Percentiles rank a stretch among this genome's conserved stretches.
Conservation (phyloP, 1,284 basidiomycete genomes). For the Sanguinoderma infundibulare region DNA sequence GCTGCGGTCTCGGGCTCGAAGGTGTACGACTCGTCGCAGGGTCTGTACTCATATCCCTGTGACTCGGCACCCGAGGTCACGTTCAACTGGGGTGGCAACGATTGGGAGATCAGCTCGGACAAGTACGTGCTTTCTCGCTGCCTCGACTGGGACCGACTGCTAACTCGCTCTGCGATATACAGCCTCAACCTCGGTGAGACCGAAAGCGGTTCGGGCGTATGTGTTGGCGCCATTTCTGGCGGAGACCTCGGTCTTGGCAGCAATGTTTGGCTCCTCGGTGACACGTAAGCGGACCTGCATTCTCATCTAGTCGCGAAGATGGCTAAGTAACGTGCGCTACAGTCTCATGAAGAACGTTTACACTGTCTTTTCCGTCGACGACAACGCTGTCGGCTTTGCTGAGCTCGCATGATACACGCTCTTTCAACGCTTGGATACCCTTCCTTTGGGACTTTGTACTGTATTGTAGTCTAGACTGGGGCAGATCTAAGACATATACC, state of each 20-base stretch:
- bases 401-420: background rate
- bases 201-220: constrained; percentile 19
- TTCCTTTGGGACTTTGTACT: no score
- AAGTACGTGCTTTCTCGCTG: constrained; percentile 17
- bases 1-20: constrained; percentile 44
- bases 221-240: constrained; percentile 25
- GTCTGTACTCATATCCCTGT: constrained; percentile 48
- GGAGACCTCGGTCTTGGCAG: constrained; percentile 21
- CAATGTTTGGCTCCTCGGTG: constrained; percentile 35
- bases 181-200: constrained; percentile 32
- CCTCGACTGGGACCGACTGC: background rate
- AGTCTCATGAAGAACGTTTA: constrained; percentile 34
- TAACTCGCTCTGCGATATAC: background rate
- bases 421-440: no score
- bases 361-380: constrained; percentile 27
- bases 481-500: no score
- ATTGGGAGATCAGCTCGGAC: constrained; percentile 41
- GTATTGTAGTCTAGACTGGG: no score
- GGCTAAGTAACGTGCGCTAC: no score
- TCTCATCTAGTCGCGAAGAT: background rate
- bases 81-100: constrained; percentile 47
- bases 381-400: constrained; percentile 31
- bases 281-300: constrained; percentile 22
- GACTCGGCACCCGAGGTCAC: constrained; percentile 38
- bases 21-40: constrained; percentile 33